Conservation (phyloP, 1,139 yeast genomes). For the Zygosaccharomyces sapae region DNA sequence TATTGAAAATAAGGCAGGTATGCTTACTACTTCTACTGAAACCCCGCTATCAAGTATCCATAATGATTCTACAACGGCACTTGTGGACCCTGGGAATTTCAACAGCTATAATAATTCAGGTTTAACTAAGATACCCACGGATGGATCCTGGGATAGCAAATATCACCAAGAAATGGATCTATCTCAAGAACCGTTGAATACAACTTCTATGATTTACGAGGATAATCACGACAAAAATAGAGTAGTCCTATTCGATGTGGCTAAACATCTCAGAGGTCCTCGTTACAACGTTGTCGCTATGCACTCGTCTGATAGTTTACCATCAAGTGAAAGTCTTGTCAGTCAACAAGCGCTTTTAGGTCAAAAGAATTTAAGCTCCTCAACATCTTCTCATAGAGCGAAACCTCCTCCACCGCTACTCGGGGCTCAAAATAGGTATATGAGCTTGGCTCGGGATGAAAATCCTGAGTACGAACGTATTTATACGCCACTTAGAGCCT, state of each 20-base stretch:
- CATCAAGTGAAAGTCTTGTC: neutral
- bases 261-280: neutral
- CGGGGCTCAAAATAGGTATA: constrained; percentile 3
- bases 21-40: neutral
- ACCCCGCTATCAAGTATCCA: neutral
- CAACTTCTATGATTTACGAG: constrained; percentile 7
- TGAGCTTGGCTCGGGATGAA: neutral
- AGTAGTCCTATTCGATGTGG: neutral
- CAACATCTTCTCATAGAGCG: constrained; percentile 3
- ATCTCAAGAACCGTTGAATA: constrained; percentile 9
- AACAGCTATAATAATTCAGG: neutral
- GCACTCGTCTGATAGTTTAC: constrained; percentile 1
- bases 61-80: constrained; percentile 9
- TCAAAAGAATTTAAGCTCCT: constrained; percentile 4
- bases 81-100: constrained; percentile 2
- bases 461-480: constrained; percentile 8
- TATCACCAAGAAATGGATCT: neutral
- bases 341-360: neutral
- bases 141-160: constrained; percentile 1
- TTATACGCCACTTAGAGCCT: constrained; percentile 21
- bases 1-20: constrained; percentile 7
- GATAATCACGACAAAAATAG: neutral
- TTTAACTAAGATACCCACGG: neutral
- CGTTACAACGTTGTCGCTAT: constrained; percentile 1
- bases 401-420: constrained; percentile 11